Evolutionary conservation across 306 rosid species (phyloP), one percentile per base, ranked within the genome.

Genomic region (Geum urbanum): DNA sequence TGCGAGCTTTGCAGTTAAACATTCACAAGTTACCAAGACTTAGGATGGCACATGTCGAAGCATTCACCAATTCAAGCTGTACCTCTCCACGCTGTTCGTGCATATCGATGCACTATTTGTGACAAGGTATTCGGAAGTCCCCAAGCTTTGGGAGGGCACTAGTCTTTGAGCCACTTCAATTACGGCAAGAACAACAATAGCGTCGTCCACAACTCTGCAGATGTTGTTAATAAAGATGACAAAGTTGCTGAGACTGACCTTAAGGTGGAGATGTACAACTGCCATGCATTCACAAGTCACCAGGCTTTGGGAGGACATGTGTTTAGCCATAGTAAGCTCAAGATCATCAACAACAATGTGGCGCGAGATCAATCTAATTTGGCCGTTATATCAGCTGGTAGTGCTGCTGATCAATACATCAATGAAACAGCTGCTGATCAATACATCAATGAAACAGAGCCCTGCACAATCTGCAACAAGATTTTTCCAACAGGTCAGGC

Each of bases 71-170:
- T 4, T 54, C 27, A 78, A 71, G 39, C 40, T 22, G 46, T 55
- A 2, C 51, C 14, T 18, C 39, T 0, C 13, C 61, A 13, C 10
- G 61, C 11, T 20, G 58, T 19, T 53, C 18, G 9, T 19, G 6
- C 1, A 24, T 35, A 58, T 44, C 0, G n/a, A 39, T 79, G 88
- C 75, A 75, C 41, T 35, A 4, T 60, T 19, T 84, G 91, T 71
- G 53, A 22, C 1, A 69, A 69, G 55, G 37, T 46, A 1, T 84
- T 79, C 69, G 35, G 68, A 45, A 66, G 68, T 16, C 66, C 72
- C 60, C 88, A 75, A 72, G 85, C 88, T 2, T 67, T 86, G 58
- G 86, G 88, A 6, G 86, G 80, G 46, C 91, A 86, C 52, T 69
- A 16, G 69, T 77, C 83, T n/a, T n/a, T n/a, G 10, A 69, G 73